Conservation (phyloP, 345 rosid genomes). For the Ceriops decandra region DNA sequence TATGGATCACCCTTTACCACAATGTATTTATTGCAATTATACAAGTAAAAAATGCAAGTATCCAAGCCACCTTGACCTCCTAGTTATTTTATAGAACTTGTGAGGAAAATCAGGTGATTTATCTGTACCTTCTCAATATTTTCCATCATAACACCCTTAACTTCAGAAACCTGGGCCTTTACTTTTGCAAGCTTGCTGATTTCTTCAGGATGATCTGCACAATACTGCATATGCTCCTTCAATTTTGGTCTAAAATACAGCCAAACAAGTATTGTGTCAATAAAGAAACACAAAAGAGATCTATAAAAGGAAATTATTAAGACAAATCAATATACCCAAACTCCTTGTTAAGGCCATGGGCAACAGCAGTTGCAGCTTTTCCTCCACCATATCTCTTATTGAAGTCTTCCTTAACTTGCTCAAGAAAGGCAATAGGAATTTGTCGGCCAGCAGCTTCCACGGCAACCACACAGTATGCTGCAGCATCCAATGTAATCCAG, state of each 20-base stretch:
- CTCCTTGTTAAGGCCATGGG: slow-evolving; percentile 74
- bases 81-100: background rate
- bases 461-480: slow-evolving; percentile 95
- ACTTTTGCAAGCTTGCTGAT: slow-evolving; percentile 96
- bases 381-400: slow-evolving; percentile 86
- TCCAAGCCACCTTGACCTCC: background rate
- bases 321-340: slow-evolving; percentile 44
- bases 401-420: slow-evolving; percentile 86
- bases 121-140: slow-evolving; percentile 83
- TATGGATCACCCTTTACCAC: background rate
- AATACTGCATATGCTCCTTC: slow-evolving; percentile 93
- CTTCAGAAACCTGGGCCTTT: slow-evolving; percentile 96
- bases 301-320: background rate
- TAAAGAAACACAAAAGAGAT: background rate
- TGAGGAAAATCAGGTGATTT: background rate
- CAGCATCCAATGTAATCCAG: slow-evolving; percentile 11
- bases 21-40: background rate
- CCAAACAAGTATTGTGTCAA: background rate
- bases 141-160: slow-evolving; percentile 99
- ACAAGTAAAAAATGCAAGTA: background rate
- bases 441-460: slow-evolving; percentile 80
- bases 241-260: slow-evolving; percentile 56
- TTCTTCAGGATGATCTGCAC: slow-evolving; percentile 93
- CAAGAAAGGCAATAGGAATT: slow-evolving; percentile 84
- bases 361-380: slow-evolving; percentile 75